phyloP scores from a whole-genome alignment of 345 rosid genomes.

The Brassica juncea region DNA sequence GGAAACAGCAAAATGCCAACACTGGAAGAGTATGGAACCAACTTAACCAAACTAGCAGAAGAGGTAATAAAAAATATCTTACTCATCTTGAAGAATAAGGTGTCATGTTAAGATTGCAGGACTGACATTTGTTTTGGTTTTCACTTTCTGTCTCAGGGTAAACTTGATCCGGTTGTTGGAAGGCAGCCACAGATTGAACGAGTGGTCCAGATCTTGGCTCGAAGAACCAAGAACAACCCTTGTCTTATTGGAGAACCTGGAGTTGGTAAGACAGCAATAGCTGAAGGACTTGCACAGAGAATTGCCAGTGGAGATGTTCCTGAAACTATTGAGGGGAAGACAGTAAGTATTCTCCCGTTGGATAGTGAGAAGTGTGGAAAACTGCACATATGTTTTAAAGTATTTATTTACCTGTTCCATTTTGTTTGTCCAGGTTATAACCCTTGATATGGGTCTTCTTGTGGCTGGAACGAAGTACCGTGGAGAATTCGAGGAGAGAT shows the following conservation, averaged over 20 bases:
- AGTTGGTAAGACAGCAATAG: slow-evolving; percentile 99
- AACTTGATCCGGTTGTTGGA: slow-evolving; percentile 98
- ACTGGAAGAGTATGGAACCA: slow-evolving; percentile 97
- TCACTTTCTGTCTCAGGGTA: slow-evolving; percentile 60
- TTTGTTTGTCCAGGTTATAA: slow-evolving; percentile 63
- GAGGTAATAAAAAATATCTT: slow-evolving; percentile 53
- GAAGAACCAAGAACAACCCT: slow-evolving; percentile 95
- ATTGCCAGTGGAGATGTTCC: slow-evolving; percentile 96
- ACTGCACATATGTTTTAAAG: neutral
- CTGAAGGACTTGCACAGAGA: slow-evolving; percentile 98
- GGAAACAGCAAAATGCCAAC: slow-evolving; percentile 90
- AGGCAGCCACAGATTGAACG: slow-evolving; percentile 96
- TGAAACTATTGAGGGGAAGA: slow-evolving; percentile 95
- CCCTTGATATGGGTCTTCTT: slow-evolving; percentile 99
- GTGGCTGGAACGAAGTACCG: slow-evolving; percentile 99
- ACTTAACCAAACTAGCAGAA: slow-evolving; percentile 93
- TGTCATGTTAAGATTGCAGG: neutral
- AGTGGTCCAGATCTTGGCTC: slow-evolving; percentile 92
- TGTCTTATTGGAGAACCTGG: slow-evolving; percentile 99
- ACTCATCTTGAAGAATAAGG: neutral
- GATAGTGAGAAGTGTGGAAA: too few species aligned
- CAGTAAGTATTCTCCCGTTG: slow-evolving; percentile 44
- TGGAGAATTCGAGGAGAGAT: slow-evolving; percentile 96
- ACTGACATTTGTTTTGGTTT: neutral
- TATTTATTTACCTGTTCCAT: neutral